These are phyloP conservation scores for Termitomyces eurrhizus DNA, from an alignment of 768 basidiomycete species.

Conservation along the genomic window DNA sequence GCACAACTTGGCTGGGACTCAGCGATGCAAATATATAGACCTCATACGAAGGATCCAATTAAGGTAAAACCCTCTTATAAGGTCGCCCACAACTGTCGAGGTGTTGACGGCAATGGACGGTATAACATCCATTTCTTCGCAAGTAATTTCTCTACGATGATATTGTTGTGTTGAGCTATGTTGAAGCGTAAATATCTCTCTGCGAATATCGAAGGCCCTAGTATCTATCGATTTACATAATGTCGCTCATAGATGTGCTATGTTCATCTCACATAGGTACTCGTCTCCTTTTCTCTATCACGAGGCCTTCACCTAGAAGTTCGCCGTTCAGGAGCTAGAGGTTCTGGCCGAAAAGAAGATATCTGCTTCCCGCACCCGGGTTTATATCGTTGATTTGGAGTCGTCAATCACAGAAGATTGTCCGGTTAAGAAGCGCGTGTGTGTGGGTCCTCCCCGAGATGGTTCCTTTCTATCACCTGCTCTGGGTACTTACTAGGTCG, in stretches of 20 bases:
- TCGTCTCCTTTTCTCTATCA: slow-evolving; percentile 4
- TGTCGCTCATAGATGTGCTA: background rate
- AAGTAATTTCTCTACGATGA: slow-evolving; percentile 19
- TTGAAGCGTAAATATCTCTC: background rate
- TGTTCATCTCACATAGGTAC: background rate
- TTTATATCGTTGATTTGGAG: slow-evolving; percentile 26
- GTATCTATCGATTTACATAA: background rate
- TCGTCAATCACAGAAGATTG: slow-evolving; percentile 19
- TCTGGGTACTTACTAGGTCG: slow-evolving; percentile 20
- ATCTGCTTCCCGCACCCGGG: background rate
- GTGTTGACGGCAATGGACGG: too few relatives aligned
- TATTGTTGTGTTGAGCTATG: background rate
- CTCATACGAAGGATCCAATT: too few relatives aligned
- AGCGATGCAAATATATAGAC: too few relatives aligned
- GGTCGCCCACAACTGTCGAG: too few relatives aligned
- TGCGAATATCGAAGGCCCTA: background rate
- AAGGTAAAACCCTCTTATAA: too few relatives aligned
- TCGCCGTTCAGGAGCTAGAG: slow-evolving; percentile 28
- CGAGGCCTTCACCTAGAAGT: slow-evolving; percentile 29
- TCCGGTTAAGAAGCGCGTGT: slow-evolving; percentile 13
- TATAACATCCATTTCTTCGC: slow-evolving; percentile 11
- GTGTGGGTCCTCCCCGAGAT: slow-evolving; percentile 17
- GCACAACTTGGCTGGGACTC: too few relatives aligned
- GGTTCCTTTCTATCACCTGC: slow-evolving; percentile 15
- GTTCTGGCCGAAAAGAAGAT: slow-evolving; percentile 14